phyloP scores from a whole-genome alignment of 202 grass and related monocot genomes.

The Schoenoplectus tabernaemontani region DNA sequence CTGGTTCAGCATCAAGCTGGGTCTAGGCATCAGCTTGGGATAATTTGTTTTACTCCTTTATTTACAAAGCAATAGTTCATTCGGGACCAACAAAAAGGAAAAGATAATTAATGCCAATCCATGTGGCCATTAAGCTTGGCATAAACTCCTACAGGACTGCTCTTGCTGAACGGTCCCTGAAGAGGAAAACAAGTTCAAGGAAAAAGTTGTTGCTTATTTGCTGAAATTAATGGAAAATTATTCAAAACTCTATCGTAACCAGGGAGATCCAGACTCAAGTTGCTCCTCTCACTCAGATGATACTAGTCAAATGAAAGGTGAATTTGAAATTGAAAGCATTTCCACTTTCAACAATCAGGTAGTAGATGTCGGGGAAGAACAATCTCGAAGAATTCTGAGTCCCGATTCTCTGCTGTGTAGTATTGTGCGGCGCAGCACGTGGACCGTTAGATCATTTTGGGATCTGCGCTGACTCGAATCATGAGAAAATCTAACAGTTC shows the following conservation, averaged over 20 bases:
- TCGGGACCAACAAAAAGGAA: no score
- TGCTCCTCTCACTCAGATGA: conserved; percentile 48
- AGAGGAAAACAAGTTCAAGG: conserved; percentile 60
- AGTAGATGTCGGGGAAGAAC: conserved; percentile 29
- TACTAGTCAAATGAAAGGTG: neutral
- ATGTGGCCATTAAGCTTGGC: conserved; percentile 42
- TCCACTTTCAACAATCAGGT: conserved; percentile 26
- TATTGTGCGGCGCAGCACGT: no score
- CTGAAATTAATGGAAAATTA: conserved; percentile 74
- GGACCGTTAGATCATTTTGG: no score
- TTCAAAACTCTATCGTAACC: conserved; percentile 48
- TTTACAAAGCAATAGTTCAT: no score
- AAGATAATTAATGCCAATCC: no score
- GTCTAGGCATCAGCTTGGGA: no score
- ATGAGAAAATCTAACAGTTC: no score
- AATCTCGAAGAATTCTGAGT: conserved; percentile 73
- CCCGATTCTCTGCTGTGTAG: no score
- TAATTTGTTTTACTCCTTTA: no score
- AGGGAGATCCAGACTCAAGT: conserved; percentile 38
- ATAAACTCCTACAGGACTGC: conserved; percentile 52
- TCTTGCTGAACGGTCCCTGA: conserved; percentile 72
- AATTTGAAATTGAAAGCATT: neutral
- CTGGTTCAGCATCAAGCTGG: no score
- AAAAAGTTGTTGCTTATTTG: conserved; percentile 45
- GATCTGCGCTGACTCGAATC: no score